Conservation (phyloP, 495 filamentous ascomycete genomes). For the Aspergillus carlsbadensis region DNA sequence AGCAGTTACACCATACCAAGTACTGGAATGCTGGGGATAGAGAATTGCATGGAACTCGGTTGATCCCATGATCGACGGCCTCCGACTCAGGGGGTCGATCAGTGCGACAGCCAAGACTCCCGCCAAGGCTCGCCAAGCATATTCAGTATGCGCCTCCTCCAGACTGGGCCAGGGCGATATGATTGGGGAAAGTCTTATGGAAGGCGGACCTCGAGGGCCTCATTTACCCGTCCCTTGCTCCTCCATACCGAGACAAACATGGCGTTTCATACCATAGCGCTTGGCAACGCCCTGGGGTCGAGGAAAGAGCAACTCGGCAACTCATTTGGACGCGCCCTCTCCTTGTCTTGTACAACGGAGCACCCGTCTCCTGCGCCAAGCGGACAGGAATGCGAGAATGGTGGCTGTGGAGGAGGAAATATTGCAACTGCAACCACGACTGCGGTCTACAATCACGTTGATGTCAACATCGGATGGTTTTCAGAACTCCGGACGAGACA, state of each 20-base stretch:
- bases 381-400: background rate
- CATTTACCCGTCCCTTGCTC: conserved; percentile 18
- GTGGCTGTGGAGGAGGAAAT: conserved; percentile 3
- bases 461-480: background rate
- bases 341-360: conserved; percentile 5
- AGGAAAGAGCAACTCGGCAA: conserved; percentile 1
- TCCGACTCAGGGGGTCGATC: conserved; percentile 11
- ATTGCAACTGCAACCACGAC: background rate
- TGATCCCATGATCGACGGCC: conserved; percentile 23
- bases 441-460: background rate
- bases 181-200: background rate
- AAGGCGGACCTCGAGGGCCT: background rate
- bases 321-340: background rate
- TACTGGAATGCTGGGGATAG: background rate
- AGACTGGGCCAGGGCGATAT: conserved; percentile 1
- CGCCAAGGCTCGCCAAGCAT: conserved; percentile 23
- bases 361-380: conserved; percentile 9
- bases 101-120: conserved; percentile 22
- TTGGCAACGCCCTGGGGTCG: conserved; percentile 23
- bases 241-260: conserved; percentile 6
- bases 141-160: conserved; percentile 10
- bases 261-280: conserved; percentile 25
- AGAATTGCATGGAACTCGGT: conserved; percentile 1
- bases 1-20: conserved; percentile 2
- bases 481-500: background rate